Evolutionary conservation across 2,329 filamentous ascomycete genomes (phyloP).

Genomic region (Penicillium aurantiogriseum): DNA sequence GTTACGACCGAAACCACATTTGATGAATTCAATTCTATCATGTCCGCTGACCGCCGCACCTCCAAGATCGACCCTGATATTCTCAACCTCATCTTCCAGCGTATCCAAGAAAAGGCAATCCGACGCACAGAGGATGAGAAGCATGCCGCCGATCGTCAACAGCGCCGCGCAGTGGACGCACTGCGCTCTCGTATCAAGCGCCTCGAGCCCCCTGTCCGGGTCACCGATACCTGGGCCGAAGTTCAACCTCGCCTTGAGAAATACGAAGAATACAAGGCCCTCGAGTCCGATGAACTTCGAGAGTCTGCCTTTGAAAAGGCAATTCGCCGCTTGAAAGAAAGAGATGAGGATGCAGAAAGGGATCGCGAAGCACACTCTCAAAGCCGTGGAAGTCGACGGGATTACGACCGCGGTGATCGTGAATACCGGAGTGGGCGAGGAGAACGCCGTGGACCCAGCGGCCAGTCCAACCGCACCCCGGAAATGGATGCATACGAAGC

Average conservation of each 20-base stretch:
- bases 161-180: conserved; percentile 79
- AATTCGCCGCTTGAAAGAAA: conserved; percentile 84
- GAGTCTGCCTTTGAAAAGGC: conserved; percentile 87
- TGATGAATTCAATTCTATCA: conserved; percentile 79
- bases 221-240: conserved; percentile 84
- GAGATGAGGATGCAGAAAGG: conserved; percentile 75
- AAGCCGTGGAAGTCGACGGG: conserved; percentile 50
- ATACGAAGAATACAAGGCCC: conserved; percentile 77
- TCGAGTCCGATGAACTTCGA: conserved; percentile 79
- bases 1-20: conserved; percentile 81
- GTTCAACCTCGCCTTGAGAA: conserved; percentile 76
- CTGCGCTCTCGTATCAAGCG: conserved; percentile 85
- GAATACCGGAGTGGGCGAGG: conserved; percentile 53
- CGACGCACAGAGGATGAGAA: conserved; percentile 83
- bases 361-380: conserved; percentile 52
- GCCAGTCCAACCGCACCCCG: conserved; percentile 77
- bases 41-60: conserved; percentile 84
- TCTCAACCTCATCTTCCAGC: conserved; percentile 77
- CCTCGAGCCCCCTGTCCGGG: conserved; percentile 75
- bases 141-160: conserved; percentile 75
- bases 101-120: conserved; percentile 81
- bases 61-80: conserved; percentile 80
- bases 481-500: conserved; percentile 94
- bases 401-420: conserved; percentile 55
- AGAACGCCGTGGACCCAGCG: conserved; percentile 41